These are phyloP conservation scores for Physcomitrium patens DNA, from an alignment of 225 moss, liverwort and hornwort species.

Conservation along the genomic window DNA sequence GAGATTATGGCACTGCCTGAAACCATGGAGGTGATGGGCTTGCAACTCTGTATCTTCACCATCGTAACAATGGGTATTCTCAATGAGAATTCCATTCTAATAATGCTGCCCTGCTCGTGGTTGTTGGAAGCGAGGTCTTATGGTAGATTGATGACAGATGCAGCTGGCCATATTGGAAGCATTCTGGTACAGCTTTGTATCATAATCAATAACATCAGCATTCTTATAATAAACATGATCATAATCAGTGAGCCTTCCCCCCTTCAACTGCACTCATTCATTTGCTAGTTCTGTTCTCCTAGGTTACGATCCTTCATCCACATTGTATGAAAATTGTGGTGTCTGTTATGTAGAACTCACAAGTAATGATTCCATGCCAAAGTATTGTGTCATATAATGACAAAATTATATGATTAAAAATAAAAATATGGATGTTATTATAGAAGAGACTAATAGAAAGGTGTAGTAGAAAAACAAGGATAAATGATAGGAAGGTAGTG, in stretches of 20 bases:
- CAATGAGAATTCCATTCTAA: too few species aligned
- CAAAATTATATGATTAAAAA: too few species aligned
- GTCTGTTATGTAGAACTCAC: too few species aligned
- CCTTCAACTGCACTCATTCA: not conserved
- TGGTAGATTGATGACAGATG: constrained; percentile 78
- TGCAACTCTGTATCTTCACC: constrained; percentile 70
- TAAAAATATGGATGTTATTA: too few species aligned
- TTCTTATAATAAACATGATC: constrained; percentile 87
- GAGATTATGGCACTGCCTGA: constrained; percentile 88
- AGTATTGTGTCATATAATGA: too few species aligned
- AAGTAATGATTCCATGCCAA: too few species aligned
- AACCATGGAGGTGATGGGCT: constrained; percentile 85
- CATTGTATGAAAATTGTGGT: too few species aligned
- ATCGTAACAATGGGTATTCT: constrained; percentile 66
- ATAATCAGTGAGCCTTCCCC: constrained; percentile 62
- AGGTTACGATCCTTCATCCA: too few species aligned
- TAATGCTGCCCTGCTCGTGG: constrained; percentile 69
- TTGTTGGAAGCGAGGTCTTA: constrained; percentile 75
- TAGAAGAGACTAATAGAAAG: too few species aligned
- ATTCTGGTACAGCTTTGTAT: constrained; percentile 73
- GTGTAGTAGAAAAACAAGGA: too few species aligned
- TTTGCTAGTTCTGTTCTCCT: not conserved
- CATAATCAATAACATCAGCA: constrained; percentile 81
- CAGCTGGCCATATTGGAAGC: constrained; percentile 58
- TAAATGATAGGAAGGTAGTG: too few species aligned